phyloP scores from a whole-genome alignment of 2,329 filamentous ascomycete genomes.

The Aspergillus persii region DNA sequence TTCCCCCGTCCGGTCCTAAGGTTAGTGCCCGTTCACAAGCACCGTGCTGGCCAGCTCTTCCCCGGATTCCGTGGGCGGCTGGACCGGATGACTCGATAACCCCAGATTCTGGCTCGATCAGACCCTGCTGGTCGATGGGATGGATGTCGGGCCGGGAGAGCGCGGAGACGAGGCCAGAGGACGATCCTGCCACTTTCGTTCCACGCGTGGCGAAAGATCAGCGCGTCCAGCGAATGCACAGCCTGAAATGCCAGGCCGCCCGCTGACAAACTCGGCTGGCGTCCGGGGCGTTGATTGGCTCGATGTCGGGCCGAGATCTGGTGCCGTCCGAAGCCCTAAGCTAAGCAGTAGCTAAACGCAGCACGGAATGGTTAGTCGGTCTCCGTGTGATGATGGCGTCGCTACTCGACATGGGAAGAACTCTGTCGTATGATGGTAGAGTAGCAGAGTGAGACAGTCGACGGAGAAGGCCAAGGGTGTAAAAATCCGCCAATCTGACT shows the following conservation, averaged over 20 bases:
- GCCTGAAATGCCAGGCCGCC: background rate
- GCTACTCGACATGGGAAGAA: background rate
- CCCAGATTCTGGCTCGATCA: background rate
- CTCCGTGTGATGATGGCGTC: background rate
- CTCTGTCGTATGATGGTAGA: too few species aligned
- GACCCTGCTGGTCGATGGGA: background rate
- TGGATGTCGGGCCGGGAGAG: conserved; percentile 1
- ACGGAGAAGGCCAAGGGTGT: too few species aligned
- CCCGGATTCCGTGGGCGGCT: background rate
- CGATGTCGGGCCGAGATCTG: conserved; percentile 2
- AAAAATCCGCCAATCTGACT: too few species aligned
- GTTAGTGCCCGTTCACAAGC: background rate
- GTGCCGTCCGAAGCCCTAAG: background rate
- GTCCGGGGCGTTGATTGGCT: background rate
- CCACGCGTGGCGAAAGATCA: too few species aligned
- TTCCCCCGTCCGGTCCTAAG: background rate
- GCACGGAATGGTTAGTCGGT: background rate
- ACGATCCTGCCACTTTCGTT: too few species aligned
- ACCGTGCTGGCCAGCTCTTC: background rate
- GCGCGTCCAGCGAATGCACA: too few species aligned
- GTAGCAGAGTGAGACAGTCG: too few species aligned
- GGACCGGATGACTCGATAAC: background rate
- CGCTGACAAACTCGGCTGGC: background rate
- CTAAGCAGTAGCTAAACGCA: too few species aligned
- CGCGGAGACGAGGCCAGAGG: background rate